Evolutionary conservation across 202 grass and related monocot species (phyloP).

Genomic region (Schoenoplectus triqueter): DNA sequence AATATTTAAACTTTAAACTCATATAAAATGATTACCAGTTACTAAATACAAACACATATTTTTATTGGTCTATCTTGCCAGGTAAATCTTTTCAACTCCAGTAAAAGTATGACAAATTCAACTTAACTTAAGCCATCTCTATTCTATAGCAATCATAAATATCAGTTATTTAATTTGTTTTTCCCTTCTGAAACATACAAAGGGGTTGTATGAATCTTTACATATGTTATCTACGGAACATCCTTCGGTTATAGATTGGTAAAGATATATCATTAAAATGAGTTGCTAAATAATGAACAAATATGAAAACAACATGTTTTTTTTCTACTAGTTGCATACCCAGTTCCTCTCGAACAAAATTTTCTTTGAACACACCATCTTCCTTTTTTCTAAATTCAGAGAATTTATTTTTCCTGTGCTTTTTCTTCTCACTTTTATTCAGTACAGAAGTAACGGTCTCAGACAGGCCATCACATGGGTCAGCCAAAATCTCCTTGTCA

Average conservation of each 20-base stretch:
- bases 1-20: neutral
- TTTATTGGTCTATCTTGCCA: neutral
- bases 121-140: neutral
- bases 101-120: neutral
- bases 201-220: neutral
- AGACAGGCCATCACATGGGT: neutral
- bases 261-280: neutral
- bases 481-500: conserved; percentile 1
- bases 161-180: neutral
- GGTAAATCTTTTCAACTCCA: conserved; percentile 1
- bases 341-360: conserved; percentile 21
- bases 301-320: neutral
- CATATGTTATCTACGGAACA: neutral
- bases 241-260: neutral
- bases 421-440: conserved; percentile 18
- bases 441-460: neutral
- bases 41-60: neutral
- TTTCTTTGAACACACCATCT: conserved; percentile 9
- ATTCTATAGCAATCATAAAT: neutral
- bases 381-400: neutral
- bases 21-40: conserved; percentile 11
- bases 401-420: neutral
- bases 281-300: neutral
- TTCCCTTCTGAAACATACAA: neutral
- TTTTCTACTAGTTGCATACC: conserved; percentile 18